Base-by-base conservation (phyloP, 306 rosid genomes). In the Ceratonia siliqua region DNA sequence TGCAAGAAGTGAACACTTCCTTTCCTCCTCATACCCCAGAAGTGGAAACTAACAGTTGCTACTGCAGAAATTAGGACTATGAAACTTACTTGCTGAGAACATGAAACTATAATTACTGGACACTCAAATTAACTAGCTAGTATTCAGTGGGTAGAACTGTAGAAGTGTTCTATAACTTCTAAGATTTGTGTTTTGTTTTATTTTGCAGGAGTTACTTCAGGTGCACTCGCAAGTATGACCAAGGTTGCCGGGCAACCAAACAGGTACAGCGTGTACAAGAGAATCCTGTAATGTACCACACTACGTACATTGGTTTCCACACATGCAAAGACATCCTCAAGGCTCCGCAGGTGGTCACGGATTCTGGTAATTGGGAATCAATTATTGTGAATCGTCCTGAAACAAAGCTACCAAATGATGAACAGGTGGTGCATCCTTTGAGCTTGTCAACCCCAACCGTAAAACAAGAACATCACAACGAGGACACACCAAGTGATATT, bases 261-360 rank as follows among this genome's bases (percentile, higher is more conserved):
- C 97, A 89, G 46, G 96, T 94, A 49, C 97, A 91, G 61, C 78
- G 68, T 56, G 48, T 62, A 33, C 67, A 85, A 65, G 89, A 77
- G 36, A 82, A 66, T 41, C 91, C 96, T 2, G 69, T 67, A 20
- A 18, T 17, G 78, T 94, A 65, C 62, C 85, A 71, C 2, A 88
- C 57, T 3, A 94, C 91, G 1, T 94, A 91, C 81, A 94, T 89
- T 4, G 97, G 92, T 0, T 45, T 56, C 4, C 98, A 94, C 85
- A 94, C 94, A 5, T 94, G 98, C 84, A 78, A 42, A 45, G 63
- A 62, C 76, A 65, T 21, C 11, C 72, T 81, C 8, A 83, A 78
- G 28, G 67, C 77, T 21, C 87, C 91, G 3, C 87, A 78, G 39
- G 79, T 87, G 82, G 28, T 86, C 65, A 62, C 80, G 20, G 76